phyloP scores from a whole-genome alignment of 305 asterid genomes.

The Solanum aculeatissimum region DNA sequence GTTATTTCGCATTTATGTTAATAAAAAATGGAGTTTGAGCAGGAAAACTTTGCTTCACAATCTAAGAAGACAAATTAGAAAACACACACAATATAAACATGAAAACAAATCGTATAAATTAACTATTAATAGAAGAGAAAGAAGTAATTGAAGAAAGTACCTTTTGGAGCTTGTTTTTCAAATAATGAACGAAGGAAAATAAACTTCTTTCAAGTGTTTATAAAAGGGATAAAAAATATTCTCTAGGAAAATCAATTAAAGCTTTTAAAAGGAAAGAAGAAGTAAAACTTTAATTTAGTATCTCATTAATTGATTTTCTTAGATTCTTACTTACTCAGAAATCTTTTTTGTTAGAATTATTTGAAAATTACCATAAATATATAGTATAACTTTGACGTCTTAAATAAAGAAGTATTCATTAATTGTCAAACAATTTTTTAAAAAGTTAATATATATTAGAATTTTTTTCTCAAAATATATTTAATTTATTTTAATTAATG shows the following conservation, averaged over 20 bases:
- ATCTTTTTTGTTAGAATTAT: too few relatives aligned
- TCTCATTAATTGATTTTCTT: background rate
- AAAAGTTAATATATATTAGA: background rate
- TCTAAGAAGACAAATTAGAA: background rate
- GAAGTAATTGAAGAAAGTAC: constrained; percentile 3
- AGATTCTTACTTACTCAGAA: background rate
- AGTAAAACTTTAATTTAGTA: background rate
- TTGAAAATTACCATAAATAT: background rate
- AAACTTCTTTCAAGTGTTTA: background rate
- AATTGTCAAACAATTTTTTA: background rate
- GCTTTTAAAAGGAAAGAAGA: background rate
- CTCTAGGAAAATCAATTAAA: background rate
- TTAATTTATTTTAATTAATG: background rate
- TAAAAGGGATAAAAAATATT: background rate
- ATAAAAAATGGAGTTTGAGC: background rate
- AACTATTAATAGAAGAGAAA: background rate
- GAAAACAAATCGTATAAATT: background rate
- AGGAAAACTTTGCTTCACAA: background rate
- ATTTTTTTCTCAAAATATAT: background rate
- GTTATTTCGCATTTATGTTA: background rate
- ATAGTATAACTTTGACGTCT: background rate
- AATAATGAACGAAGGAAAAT: background rate
- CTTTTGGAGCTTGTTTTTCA: background rate
- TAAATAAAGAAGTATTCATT: background rate
- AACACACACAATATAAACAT: background rate